phyloP scores from a whole-genome alignment of 768 basidiomycete genomes.

The Suillus variegatus region DNA sequence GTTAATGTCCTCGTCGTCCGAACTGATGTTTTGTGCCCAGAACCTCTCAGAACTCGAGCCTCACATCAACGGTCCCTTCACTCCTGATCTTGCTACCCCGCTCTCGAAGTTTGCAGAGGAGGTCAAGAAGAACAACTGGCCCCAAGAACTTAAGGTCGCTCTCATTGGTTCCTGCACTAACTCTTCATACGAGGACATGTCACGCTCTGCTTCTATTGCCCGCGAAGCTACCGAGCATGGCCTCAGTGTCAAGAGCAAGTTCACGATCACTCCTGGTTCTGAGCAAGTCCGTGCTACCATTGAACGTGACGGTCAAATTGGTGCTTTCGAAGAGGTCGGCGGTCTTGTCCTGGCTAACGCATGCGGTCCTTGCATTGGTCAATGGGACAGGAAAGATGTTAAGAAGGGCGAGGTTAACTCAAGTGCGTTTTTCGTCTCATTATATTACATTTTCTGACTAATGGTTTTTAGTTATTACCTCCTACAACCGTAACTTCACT shows the following conservation, averaged over 20 bases:
- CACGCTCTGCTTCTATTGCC: constrained; percentile 93
- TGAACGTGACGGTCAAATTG: constrained; percentile 92
- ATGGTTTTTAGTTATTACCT: constrained; percentile 78
- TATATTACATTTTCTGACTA: constrained; percentile 5
- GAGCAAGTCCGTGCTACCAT: constrained; percentile 99
- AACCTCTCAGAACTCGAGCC: constrained; percentile 98
- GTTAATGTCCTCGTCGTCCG: not conserved
- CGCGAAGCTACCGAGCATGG: constrained; percentile 87
- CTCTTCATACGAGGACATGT: constrained; percentile 99
- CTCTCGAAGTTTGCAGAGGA: constrained; percentile 92
- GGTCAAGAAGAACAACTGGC: constrained; percentile 96
- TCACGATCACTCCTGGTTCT: constrained; percentile 97
- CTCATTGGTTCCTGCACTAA: constrained; percentile 99
- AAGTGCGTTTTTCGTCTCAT: constrained; percentile 52
- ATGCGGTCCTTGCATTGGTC: constrained; percentile 98
- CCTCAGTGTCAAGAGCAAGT: constrained; percentile 85
- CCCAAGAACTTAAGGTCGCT: constrained; percentile 93
- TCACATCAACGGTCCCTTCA: constrained; percentile 99
- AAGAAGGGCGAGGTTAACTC: constrained; percentile 97
- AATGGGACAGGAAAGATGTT: constrained; percentile 97
- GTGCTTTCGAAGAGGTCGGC: constrained; percentile 82
- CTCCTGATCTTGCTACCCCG: constrained; percentile 99
- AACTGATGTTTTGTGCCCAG: constrained; percentile 36
- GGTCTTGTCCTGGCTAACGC: constrained; percentile 97
- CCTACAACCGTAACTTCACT: constrained; percentile 99